Evolutionary conservation across 331 rosid species (phyloP), one percentile per base, ranked within the genome.

Genomic region (Quercus tomentella): DNA sequence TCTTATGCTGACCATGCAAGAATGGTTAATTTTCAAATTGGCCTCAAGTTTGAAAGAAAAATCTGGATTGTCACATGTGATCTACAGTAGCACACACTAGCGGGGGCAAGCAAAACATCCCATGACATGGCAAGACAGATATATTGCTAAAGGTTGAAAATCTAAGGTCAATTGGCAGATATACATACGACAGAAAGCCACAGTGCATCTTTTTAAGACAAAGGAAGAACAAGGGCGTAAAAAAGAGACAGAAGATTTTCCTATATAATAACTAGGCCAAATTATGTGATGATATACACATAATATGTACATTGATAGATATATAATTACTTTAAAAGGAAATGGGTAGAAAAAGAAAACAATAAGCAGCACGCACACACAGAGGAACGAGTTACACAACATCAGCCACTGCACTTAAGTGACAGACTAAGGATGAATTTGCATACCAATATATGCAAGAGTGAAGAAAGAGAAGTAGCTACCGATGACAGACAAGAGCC

Each of bases 401-500:
- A 5, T 8, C 45, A 41, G 45, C 33, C 58, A 26, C 43, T 43
- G 18, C 62, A 72, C 33, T 76, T 61, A 17, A 65, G 60, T 60
- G 72, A 83, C 30, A 81, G 62, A 22, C 21, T 70, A 76, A 51
- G 43, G 74, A 72, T 56, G 77, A 41, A 33, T 54, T 51, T 7
- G 35, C 89, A 73, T 89, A 93, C 99, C 97, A 14, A 90, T 83
- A 88, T 91, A 95, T 33, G 96, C 89, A 0, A 95, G 89, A 7
- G 98, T 91, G 82, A 89, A 89, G 84, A 91, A 91, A 22, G 98
- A 95, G 83, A 90, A 62, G 77, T 82, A 60, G 87, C 93, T 83
- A 69, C 97, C 99, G 20, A 89, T 78, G 88, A 91, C 98, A 61
- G 97, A 93, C 81, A 92, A 77, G 73, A 93, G 86, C 99, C 99